Percentiles rank a stretch among this genome's conserved stretches.
Conservation (phyloP, 208 protist genomes). For the Acanthamoeba sp. region DNA sequence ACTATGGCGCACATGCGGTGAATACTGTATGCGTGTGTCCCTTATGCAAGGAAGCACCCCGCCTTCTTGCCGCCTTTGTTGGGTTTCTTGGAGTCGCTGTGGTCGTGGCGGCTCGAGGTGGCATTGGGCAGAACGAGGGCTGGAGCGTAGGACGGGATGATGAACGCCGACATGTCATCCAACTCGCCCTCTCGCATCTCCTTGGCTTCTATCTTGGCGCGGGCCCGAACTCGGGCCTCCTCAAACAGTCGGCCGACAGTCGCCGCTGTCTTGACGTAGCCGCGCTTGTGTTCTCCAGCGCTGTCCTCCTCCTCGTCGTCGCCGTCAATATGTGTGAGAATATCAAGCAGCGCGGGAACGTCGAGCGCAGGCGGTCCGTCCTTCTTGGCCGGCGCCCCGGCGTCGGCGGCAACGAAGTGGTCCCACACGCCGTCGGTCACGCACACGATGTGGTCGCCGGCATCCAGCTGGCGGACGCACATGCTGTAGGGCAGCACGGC, state of each 20-base stretch:
- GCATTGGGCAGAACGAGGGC: background rate
- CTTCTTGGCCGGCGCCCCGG: background rate
- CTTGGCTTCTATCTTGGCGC: background rate
- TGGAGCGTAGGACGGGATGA: background rate
- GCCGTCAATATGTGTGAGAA: background rate
- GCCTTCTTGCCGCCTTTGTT: background rate
- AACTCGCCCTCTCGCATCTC: background rate
- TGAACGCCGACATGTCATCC: slow-evolving; percentile 35
- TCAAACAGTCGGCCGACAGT: background rate
- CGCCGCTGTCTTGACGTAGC: background rate
- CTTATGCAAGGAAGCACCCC: background rate
- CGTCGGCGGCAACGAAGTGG: background rate
- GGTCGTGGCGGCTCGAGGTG: background rate
- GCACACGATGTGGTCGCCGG: slow-evolving; percentile 12
- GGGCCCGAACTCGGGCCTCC: background rate
- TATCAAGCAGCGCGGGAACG: background rate
- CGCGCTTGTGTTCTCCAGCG: too few relatives aligned
- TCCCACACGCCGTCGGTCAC: slow-evolving; percentile 38
- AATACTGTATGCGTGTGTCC: too few relatives aligned
- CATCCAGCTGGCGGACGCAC: background rate
- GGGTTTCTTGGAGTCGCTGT: background rate
- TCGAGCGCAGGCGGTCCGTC: background rate
- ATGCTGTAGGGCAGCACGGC: background rate
- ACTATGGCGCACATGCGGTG: too few relatives aligned
- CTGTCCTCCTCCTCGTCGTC: background rate